phyloP scores from a whole-genome alignment of 345 rosid species.

The Sisymbrium altissimum region DNA sequence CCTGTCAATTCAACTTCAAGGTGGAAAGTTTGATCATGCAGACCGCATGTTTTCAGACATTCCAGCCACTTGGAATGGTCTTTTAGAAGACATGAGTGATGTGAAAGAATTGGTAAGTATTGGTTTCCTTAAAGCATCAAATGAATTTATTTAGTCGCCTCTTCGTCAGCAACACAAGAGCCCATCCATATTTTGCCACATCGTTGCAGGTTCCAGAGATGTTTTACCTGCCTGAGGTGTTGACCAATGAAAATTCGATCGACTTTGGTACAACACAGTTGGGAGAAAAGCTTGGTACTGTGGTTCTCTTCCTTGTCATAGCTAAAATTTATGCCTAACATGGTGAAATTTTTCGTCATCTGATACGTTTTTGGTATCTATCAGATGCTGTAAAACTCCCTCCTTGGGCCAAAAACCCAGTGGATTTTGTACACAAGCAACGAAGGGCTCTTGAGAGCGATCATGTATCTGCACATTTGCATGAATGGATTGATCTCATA shows the following conservation, averaged over 20 bases:
- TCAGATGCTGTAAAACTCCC: slow-evolving; percentile 94
- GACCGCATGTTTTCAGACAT: slow-evolving; percentile 94
- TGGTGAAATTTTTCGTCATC: slow-evolving; percentile 1
- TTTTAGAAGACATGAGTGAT: slow-evolving; percentile 97
- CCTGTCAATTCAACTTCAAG: slow-evolving; percentile 95
- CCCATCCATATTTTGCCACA: slow-evolving; percentile 13
- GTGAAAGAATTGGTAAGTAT: slow-evolving; percentile 92
- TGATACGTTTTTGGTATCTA: slow-evolving; percentile 16
- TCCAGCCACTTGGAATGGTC: slow-evolving; percentile 93
- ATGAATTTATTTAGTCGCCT: slow-evolving; percentile 8
- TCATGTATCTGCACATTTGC: slow-evolving; percentile 90
- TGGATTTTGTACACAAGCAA: slow-evolving; percentile 95
- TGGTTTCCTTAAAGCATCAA: slow-evolving; percentile 13
- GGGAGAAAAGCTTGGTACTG: slow-evolving; percentile 83
- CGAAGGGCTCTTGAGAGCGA: slow-evolving; percentile 96
- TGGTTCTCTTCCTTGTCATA: slow-evolving; percentile 16
- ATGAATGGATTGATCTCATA: slow-evolving; percentile 98
- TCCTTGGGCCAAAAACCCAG: slow-evolving; percentile 88
- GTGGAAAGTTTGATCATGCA: slow-evolving; percentile 99
- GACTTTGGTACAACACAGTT: slow-evolving; percentile 92
- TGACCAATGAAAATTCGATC: slow-evolving; percentile 81
- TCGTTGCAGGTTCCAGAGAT: slow-evolving; percentile 85
- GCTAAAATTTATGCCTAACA: slow-evolving; percentile 10
- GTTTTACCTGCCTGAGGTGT: slow-evolving; percentile 91
- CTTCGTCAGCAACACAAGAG: slow-evolving; percentile 13